Conservation (phyloP, 148 eudicot species). For the Fallopia convolvulus region DNA sequence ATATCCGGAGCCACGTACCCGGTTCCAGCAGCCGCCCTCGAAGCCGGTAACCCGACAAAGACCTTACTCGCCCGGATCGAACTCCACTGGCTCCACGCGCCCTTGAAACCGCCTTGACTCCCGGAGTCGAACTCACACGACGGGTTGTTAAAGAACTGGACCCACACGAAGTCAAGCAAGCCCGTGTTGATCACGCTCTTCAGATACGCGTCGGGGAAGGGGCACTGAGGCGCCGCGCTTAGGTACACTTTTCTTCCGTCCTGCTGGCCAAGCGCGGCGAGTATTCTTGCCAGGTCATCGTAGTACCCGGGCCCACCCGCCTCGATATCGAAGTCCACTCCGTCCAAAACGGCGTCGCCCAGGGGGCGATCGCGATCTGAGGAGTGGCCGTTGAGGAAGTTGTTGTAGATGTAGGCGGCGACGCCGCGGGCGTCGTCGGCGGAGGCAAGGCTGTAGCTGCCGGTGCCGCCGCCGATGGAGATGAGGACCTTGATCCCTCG, state of each 20-base stretch:
- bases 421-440: slow-evolving; percentile 17
- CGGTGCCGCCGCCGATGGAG: slow-evolving; percentile 21
- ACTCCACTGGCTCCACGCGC: slow-evolving; percentile 20
- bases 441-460: slow-evolving; percentile 14
- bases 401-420: slow-evolving; percentile 20
- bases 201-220: slow-evolving; percentile 17
- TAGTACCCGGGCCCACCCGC: slow-evolving; percentile 14
- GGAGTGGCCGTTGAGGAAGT: slow-evolving; percentile 19
- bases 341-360: slow-evolving; percentile 20
- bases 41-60: slow-evolving; percentile 25
- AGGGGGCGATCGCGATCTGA: slow-evolving; percentile 1
- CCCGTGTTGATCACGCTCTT: slow-evolving; percentile 17
- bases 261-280: neutral
- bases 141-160: slow-evolving; percentile 28
- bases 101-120: neutral
- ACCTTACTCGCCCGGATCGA: slow-evolving; percentile 14
- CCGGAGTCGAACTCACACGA: slow-evolving; percentile 7
- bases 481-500: slow-evolving; percentile 23
- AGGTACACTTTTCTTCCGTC: no score
- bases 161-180: slow-evolving; percentile 25
- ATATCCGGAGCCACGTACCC: slow-evolving; percentile 12
- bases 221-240: slow-evolving; percentile 9
- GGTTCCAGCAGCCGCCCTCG: slow-evolving; percentile 6
- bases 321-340: slow-evolving; percentile 29
- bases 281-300: slow-evolving; percentile 8